phyloP scores from a whole-genome alignment of 805 yeast genomes.

The Torulaspora maleeae region DNA sequence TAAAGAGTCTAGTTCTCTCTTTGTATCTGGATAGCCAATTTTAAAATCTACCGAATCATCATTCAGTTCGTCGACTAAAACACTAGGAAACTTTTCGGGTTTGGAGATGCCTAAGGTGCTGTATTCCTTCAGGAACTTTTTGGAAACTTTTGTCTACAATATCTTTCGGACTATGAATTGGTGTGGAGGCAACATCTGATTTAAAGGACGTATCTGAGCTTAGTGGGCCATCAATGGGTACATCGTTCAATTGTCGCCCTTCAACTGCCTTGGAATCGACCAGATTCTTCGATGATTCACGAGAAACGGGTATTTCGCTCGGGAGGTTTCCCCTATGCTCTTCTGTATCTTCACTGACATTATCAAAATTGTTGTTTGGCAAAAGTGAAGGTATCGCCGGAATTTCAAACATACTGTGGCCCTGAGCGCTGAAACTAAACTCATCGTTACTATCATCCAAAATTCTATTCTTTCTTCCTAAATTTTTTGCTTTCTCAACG shows the following conservation, averaged over 20 bases:
- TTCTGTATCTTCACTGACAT: neutral
- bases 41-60: neutral
- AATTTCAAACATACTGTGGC: constrained; percentile 29
- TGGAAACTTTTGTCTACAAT: constrained; percentile 1
- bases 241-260: neutral
- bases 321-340: neutral
- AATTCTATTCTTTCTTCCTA: constrained; percentile 26
- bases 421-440: constrained; percentile 31
- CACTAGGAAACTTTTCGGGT: constrained; percentile 8
- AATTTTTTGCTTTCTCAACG: constrained; percentile 18
- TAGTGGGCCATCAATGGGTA: constrained; percentile 8
- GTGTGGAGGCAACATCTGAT: constrained; percentile 17
- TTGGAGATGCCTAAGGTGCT: constrained; percentile 15
- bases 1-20: constrained; percentile 5
- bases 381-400: constrained; percentile 12
- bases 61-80: constrained; percentile 2
- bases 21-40: neutral
- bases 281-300: neutral
- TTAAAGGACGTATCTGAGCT: constrained; percentile 14
- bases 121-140: neutral
- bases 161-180: constrained; percentile 14
- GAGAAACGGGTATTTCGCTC: neutral
- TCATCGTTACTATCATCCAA: constrained; percentile 34
- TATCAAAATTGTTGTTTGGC: neutral
- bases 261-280: neutral